Percentiles rank a stretch among this genome's conserved stretches.
Evolutionary conservation across 345 rosid species (phyloP).

Genomic region (Moricandia arvensis): DNA sequence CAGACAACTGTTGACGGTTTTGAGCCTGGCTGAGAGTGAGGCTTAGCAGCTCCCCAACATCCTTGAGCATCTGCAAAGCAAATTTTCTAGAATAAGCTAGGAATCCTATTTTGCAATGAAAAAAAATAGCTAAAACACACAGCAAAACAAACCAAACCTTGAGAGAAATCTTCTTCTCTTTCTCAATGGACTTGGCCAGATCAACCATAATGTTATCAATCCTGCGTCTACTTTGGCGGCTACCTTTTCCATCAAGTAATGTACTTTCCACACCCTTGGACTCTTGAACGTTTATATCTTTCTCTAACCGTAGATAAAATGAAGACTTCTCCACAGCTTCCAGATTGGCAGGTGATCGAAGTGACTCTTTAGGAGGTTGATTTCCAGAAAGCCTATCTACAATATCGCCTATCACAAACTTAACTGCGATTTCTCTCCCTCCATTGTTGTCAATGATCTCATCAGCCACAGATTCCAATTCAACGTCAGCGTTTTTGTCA

Average conservation of each 20-base stretch:
- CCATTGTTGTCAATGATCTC: slow-evolving; percentile 56
- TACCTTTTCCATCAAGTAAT: slow-evolving; percentile 52
- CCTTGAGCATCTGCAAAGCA: slow-evolving; percentile 70
- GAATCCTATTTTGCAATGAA: background rate
- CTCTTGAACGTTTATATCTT: slow-evolving; percentile 45
- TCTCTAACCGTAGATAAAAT: slow-evolving; percentile 74
- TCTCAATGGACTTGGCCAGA: slow-evolving; percentile 76
- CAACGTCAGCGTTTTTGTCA: slow-evolving; percentile 54
- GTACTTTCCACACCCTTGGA: slow-evolving; percentile 48
- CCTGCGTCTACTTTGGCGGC: slow-evolving; percentile 59
- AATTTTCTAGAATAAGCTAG: slow-evolving; percentile 6
- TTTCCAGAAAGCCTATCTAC: slow-evolving; percentile 57
- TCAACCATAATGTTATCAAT: slow-evolving; percentile 68
- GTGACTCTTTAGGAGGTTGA: slow-evolving; percentile 49
- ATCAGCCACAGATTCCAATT: slow-evolving; percentile 43
- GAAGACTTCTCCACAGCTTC: slow-evolving; percentile 54
- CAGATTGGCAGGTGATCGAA: slow-evolving; percentile 77
- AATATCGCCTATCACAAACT: slow-evolving; percentile 77
- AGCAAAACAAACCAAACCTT: slow-evolving; percentile 59
- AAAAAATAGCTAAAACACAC: background rate
- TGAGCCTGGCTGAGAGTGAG: slow-evolving; percentile 73
- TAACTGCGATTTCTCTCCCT: slow-evolving; percentile 63
- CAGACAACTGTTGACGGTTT: slow-evolving; percentile 66
- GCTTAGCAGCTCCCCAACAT: slow-evolving; percentile 77
- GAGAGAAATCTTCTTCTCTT: slow-evolving; percentile 84